Base-by-base conservation (phyloP, 202 grass and related monocot species). In the Saccharum hybrid region DNA sequence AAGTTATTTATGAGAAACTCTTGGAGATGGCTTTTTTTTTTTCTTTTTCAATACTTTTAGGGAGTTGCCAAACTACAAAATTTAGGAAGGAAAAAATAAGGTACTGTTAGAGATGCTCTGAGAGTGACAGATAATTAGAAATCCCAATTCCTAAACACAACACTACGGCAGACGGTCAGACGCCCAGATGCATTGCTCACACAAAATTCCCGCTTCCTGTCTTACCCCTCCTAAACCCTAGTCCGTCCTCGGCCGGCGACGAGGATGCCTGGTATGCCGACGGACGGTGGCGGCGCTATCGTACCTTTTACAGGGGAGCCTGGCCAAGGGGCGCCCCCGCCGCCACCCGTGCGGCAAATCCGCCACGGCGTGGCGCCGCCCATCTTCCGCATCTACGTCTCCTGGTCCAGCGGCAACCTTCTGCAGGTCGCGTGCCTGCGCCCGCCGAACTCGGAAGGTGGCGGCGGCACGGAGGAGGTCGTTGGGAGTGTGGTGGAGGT, bases 401-500 rank as follows among this genome's bases (percentile, higher is more conserved):
- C 70, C 49, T 82, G 77, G 80, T 83, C 87, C 14, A 86, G 92
- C 54, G 92, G 95, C 61, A 89, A 88, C 48, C 86, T 93, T 76
- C 88, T 94, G 22, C 92, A 94, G 71, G 81, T 98, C 19, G 89
- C 95, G 42, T 98, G 89, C 77, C 82, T 98, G 57, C 88, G 85
- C 4, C 87, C 63, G 3, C 76, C 88, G 8, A 66, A 69, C 11
- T 40, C n/a, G 2, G 87, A 77, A 56, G 18, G 52, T 13, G 56
- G 57, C 75, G 28, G 40, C 2, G 14, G 12, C 13, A 66, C 72
- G 18, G 88, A 72, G n/a, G 37, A 90, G 68, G 75, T 75, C 15
- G 83, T 52, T 11, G 92, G 96, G 74, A 94, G 92, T 68, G 93
- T 94, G 26, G 85, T 98, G 70, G 93, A 98, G 81, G 91, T 94